phyloP scores from a whole-genome alignment of 768 basidiomycete species.

The Lactifluus subvellereus region DNA sequence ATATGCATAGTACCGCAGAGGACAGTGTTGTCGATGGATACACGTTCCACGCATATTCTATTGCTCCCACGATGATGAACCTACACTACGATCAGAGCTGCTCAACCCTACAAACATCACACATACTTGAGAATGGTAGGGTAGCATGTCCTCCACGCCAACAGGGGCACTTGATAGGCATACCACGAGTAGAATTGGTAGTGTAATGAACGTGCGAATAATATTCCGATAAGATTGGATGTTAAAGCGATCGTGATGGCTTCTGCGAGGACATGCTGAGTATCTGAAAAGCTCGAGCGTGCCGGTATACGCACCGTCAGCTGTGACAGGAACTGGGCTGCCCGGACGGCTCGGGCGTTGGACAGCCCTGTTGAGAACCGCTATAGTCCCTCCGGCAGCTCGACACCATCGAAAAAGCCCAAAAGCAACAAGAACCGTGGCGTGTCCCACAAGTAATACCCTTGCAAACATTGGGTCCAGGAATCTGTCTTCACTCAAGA shows the following conservation, averaged over 20 bases:
- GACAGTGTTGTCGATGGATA: constrained; percentile 74
- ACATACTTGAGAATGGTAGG: constrained; percentile 58
- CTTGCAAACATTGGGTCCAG: constrained; percentile 55
- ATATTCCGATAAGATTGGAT: constrained; percentile 85
- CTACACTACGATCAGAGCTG: constrained; percentile 35
- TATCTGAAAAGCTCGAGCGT: constrained; percentile 19
- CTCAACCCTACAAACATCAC: constrained; percentile 10
- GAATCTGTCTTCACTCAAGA: constrained; percentile 73
- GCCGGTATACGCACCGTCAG: constrained; percentile 51
- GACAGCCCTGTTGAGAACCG: constrained; percentile 51
- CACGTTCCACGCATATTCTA: constrained; percentile 87
- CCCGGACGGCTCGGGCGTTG: constrained; percentile 47
- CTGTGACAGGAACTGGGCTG: constrained; percentile 40
- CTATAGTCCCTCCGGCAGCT: constrained; percentile 58
- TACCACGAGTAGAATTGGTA: constrained; percentile 99
- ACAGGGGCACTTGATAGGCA: constrained; percentile 80
- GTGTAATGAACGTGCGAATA: constrained; percentile 91
- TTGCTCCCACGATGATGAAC: constrained; percentile 47
- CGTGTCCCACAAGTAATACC: constrained; percentile 62
- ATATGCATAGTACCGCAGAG: constrained; percentile 48
- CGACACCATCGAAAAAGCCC: constrained; percentile 73
- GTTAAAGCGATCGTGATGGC: constrained; percentile 80
- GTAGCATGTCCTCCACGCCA: constrained; percentile 69
- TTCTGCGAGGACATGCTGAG: constrained; percentile 40
- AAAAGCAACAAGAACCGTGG: constrained; percentile 53